phyloP scores from a whole-genome alignment of 2,329 filamentous ascomycete species.

The Alternaria sp. region DNA sequence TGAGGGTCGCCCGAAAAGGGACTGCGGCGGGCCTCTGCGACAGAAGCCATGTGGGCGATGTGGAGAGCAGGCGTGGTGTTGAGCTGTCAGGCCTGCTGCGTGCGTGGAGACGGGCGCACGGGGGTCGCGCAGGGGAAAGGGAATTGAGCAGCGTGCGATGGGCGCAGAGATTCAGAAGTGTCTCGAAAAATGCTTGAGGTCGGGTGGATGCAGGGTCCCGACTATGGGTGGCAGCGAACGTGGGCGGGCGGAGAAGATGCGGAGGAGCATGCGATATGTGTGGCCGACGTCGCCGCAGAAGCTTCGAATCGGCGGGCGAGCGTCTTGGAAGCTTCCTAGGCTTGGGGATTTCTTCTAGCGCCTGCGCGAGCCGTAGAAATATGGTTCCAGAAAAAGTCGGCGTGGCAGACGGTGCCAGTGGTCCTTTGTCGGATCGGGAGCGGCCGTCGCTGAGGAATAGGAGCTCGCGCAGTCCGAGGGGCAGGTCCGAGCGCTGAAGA shows the following conservation, averaged over 20 bases:
- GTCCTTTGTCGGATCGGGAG: slow-evolving; percentile 21
- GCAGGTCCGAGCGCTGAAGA: slow-evolving; percentile 8
- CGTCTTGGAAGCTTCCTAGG: slow-evolving; percentile 3
- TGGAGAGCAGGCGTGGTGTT: slow-evolving; percentile 16
- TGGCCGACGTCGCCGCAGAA: slow-evolving; percentile 17
- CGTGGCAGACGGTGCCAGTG: slow-evolving; percentile 8
- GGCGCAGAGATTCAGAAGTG: not conserved
- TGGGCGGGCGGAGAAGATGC: slow-evolving; percentile 12
- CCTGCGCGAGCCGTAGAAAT: slow-evolving; percentile 14
- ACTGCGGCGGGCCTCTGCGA: slow-evolving; percentile 54
- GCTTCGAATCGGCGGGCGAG: slow-evolving; percentile 2
- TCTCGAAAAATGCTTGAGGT: slow-evolving; percentile 6
- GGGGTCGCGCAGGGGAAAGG: not conserved
- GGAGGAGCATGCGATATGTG: slow-evolving; percentile 22
- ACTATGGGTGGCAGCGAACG: slow-evolving; percentile 2
- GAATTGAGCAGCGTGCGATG: not conserved
- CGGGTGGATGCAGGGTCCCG: slow-evolving; percentile 16
- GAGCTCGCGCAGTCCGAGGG: slow-evolving; percentile 16
- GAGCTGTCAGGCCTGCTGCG: slow-evolving; percentile 9
- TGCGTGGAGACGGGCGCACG: not conserved
- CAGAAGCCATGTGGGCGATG: slow-evolving; percentile 50
- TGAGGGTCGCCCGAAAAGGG: slow-evolving; percentile 53
- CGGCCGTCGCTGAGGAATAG: slow-evolving; percentile 19
- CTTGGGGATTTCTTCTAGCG: slow-evolving; percentile 16
- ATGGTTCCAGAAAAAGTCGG: slow-evolving; percentile 16